These are phyloP conservation scores for Saccharomycopsis capsularis DNA, from an alignment of 805 yeast species.

Conservation along the genomic window DNA sequence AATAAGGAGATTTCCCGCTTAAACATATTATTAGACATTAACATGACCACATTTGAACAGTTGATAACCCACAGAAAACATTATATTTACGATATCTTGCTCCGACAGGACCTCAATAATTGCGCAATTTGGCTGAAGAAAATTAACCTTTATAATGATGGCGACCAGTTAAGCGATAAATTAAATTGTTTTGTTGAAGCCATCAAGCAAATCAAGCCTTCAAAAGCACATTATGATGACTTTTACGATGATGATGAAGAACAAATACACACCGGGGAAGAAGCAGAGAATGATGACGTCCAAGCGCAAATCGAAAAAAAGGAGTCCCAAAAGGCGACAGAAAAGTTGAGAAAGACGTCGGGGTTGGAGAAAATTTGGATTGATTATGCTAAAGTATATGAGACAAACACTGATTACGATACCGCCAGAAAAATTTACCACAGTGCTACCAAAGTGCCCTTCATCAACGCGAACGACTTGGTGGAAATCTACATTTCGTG, in stretches of 20 bases:
- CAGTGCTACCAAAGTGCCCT: slow-evolving; percentile 67
- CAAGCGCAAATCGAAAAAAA: background rate
- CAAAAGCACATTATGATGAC: slow-evolving; percentile 32
- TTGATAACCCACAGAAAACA: slow-evolving; percentile 52
- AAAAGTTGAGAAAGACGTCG: slow-evolving; percentile 26
- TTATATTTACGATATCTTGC: slow-evolving; percentile 56
- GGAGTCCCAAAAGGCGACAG: slow-evolving; percentile 6
- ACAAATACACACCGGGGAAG: background rate
- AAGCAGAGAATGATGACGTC: background rate
- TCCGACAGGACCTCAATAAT: slow-evolving; percentile 55
- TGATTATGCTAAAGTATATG: slow-evolving; percentile 59
- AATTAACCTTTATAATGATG: slow-evolving; percentile 37
- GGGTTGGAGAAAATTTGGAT: slow-evolving; percentile 62
- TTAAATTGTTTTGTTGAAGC: slow-evolving; percentile 60
- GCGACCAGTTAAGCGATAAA: slow-evolving; percentile 35
- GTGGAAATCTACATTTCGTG: slow-evolving; percentile 68
- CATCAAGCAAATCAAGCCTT: slow-evolving; percentile 56
- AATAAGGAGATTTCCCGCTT: slow-evolving; percentile 16
- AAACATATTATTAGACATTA: slow-evolving; percentile 35
- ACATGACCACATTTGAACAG: slow-evolving; percentile 43
- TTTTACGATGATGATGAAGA: slow-evolving; percentile 12
- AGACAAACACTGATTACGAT: slow-evolving; percentile 42
- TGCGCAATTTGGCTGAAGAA: slow-evolving; percentile 67
- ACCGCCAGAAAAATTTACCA: slow-evolving; percentile 59
- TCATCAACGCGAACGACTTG: slow-evolving; percentile 51